Base-by-base conservation (phyloP, 257 asterid species). In the Petunia secreta region DNA sequence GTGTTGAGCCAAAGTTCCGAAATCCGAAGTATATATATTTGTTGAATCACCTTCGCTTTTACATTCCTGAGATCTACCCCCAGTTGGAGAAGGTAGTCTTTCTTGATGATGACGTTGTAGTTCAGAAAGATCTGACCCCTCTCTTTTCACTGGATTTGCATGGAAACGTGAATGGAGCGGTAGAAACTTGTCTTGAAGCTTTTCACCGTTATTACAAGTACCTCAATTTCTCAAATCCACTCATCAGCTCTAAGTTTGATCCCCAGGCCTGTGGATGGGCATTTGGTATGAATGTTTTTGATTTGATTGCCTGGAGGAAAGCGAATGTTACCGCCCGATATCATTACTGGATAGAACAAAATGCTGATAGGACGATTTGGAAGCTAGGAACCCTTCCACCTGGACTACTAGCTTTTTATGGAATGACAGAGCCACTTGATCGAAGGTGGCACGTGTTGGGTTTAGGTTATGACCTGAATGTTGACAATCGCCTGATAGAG, bases 211-310 rank as follows among this genome's bases (percentile, higher is more conserved):
- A 87, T 86, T 91, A 90, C 75, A 87, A 87, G 84, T 94, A 94
- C 82, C 94, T 94, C 65, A 94, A 94, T 60, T 94, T 94, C 83
- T 92, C 98, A 4, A 94, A 90, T 82, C 91, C 93, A 0, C 91
- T 91, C 58, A 91, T 94, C 74, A 87, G 96, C 88, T 79, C 93
- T 34, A 94, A 91, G 83, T 89, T 92, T 5, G 98, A 94, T 69
- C 98, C 98, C 4, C 97, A 92, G 80, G 90, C 97, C 36, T 92
- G 98, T 75, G 98, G 97, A 16, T 94, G 98, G 98, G 98, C 98
- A 0, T 92, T 91, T 53, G 98, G 98, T 5, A 87, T 94, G 98
- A 92, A 92, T 38, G 85, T 94, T 16, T 94, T 94, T 55, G 96
- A 94, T 83, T 80, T 94, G 89, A 89, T 90, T 65, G 88, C 92